Percentiles rank a stretch among this genome's conserved stretches.
Evolutionary conservation across 1,284 basidiomycete genomes (phyloP).

Genomic region (Lignosus rhinocerotis): DNA sequence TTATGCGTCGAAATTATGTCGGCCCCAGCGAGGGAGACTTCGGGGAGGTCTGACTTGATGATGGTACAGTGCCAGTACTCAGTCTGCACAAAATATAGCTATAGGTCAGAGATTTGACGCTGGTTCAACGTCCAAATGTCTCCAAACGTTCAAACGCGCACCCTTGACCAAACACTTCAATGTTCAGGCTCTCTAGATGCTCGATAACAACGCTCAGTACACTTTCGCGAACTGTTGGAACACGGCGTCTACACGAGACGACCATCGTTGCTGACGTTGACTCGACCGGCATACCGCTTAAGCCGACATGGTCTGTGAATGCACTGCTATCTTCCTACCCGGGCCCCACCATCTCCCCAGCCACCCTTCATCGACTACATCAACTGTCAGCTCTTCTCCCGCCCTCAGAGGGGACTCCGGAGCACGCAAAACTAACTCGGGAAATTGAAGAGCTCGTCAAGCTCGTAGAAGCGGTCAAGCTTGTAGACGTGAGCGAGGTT

Average conservation of each 20-base stretch:
- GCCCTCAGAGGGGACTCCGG: conserved; percentile 53
- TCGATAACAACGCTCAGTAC: neutral
- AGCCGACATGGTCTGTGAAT: conserved; percentile 76
- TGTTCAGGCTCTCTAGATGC: conserved; percentile 11
- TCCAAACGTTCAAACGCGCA: neutral
- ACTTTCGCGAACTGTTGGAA: neutral
- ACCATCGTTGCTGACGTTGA: conserved; percentile 41
- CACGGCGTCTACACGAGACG: neutral
- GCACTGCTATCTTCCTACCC: conserved; percentile 74
- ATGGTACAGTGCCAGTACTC: neutral
- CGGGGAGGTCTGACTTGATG: too few relatives aligned
- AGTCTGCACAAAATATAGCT: neutral
- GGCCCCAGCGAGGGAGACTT: too few relatives aligned
- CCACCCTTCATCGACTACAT: conserved; percentile 62
- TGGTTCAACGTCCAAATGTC: too few relatives aligned
- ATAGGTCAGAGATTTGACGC: neutral
- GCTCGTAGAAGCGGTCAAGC: conserved; percentile 76
- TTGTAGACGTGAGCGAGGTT: conserved; percentile 47
- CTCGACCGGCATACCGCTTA: conserved; percentile 57
- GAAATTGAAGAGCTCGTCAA: conserved; percentile 71
- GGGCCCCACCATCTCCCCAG: conserved; percentile 55
- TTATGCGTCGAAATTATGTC: too few relatives aligned
- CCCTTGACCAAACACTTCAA: conserved; percentile 7
- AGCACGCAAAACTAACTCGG: conserved; percentile 47
- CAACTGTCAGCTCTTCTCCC: conserved; percentile 68